Evolutionary conservation across 2,329 filamentous ascomycete species (phyloP).

Genomic region (Fusarium tanahbumbuense): DNA sequence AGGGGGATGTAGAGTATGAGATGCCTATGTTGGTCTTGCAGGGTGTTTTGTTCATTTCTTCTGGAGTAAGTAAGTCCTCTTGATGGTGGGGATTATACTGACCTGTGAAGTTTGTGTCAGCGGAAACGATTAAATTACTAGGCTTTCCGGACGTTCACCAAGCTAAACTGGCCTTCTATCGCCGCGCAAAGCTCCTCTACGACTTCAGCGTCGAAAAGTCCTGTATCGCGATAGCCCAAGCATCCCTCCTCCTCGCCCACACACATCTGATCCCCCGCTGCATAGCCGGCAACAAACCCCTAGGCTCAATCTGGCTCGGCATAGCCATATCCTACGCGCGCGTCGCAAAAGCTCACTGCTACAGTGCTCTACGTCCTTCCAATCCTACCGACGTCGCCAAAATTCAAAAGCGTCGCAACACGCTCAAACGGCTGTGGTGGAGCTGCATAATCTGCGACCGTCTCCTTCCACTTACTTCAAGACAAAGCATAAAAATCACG

Average conservation of each 20-base stretch:
- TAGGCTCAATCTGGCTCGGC: conserved; percentile 44
- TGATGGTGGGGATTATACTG: no score
- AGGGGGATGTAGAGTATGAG: conserved; percentile 5
- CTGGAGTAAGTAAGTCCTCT: not conserved
- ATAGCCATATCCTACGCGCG: conserved; percentile 44
- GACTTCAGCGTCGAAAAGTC: conserved; percentile 44
- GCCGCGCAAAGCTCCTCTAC: conserved; percentile 44
- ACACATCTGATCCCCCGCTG: conserved; percentile 43
- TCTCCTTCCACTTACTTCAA: conserved; percentile 34
- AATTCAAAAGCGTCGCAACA: conserved; percentile 33
- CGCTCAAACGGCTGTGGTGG: conserved; percentile 43
- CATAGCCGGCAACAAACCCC: conserved; percentile 42
- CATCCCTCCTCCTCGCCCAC: conserved; percentile 40
- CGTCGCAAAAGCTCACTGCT: conserved; percentile 42
- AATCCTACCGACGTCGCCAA: conserved; percentile 18
- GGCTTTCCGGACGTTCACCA: conserved; percentile 42
- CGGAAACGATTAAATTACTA: conserved; percentile 31
- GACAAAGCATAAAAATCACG: conserved; percentile 45
- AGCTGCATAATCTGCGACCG: conserved; percentile 45
- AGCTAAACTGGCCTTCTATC: conserved; percentile 42
- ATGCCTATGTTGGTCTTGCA: conserved; percentile 42
- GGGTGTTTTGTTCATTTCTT: conserved; percentile 41
- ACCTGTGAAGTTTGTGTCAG: conserved; percentile 29
- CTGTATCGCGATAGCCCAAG: conserved; percentile 41
- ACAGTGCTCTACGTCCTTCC: conserved; percentile 18